phyloP scores from a whole-genome alignment of 495 filamentous ascomycete genomes.

The Annulohypoxylon moriforme region DNA sequence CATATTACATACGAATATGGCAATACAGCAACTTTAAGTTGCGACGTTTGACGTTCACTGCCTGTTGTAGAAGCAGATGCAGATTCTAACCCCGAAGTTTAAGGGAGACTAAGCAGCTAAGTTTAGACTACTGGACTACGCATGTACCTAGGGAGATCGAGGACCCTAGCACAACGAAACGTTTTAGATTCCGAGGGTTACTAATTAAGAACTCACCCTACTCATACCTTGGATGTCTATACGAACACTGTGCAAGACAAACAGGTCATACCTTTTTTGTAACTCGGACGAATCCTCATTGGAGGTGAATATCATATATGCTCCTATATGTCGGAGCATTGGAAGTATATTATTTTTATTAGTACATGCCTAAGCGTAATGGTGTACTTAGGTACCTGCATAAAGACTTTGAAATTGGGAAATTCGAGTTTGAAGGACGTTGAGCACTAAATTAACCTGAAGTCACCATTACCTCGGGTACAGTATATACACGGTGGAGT shows the following conservation, averaged over 20 bases:
- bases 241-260: conserved; percentile 26
- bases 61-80: conserved; percentile 30
- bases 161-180: conserved; percentile 38
- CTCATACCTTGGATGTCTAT: not conserved
- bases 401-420: not conserved
- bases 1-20: not conserved
- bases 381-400: not conserved
- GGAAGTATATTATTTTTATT: not conserved
- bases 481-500: conserved; percentile 22
- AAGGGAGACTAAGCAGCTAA: conserved; percentile 23
- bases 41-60: conserved; percentile 16
- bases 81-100: conserved; percentile 12
- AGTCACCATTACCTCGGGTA: conserved; percentile 14
- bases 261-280: not conserved
- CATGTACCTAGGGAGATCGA: conserved; percentile 25
- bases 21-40: not conserved
- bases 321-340: not conserved
- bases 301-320: not conserved
- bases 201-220: conserved; percentile 20
- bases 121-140: conserved; percentile 33
- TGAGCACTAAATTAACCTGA: not conserved
- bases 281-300: not conserved
- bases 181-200: conserved; percentile 41
- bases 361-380: not conserved
- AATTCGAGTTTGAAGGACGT: not conserved